Base-by-base conservation (phyloP, 2,329 filamentous ascomycete species). In the Pseudocercospora fuligena region DNA sequence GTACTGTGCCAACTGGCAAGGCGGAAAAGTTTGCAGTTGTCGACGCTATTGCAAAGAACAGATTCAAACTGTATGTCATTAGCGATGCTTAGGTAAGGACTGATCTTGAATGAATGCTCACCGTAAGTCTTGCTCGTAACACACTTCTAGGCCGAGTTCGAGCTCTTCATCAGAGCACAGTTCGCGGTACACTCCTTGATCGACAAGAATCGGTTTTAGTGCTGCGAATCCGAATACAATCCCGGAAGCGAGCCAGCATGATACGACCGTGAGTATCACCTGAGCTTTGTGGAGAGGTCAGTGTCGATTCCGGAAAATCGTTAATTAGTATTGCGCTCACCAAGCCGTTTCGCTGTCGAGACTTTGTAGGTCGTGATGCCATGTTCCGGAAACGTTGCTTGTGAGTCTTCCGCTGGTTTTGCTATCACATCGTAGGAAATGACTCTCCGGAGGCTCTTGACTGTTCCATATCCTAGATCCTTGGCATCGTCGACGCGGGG, bases 21-120 rank as follows among this genome's bases (percentile, higher is more conserved):
- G 93, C 93, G 29, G 89, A 92, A 14, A 97, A 90, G 75, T 97
- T 97, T 61, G 93, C 95, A 1, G 88, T 91, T 11, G 97, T 93
- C 12, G 92, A 93, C 12, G 93, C 93, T 60, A 93, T 86, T 6
- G 93, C 95, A 82, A 97, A 97, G 91, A 97, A 96, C 72, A 97
- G 83, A 78, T 97, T 97, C 61, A 97, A 85, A 68, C 75, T 82
- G 2, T 7, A 40, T 46, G 11, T 27, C 5, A 56, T 68, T 47
- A 69, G 68, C 49, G 12, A 16, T 43, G 23, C n/a, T 12, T 16
- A 56, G 25, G 19, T 3, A 5, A 19, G 12, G 4, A 46, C 21
- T 14, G 23, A 11, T 14, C 14, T 9, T 19, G 21, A 1, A 16
- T 3, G 25, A 40, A 47, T 11, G 64, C 67, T 14, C 46, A 75